Percentiles rank a stretch among this genome's conserved stretches.
Conservation (phyloP, 2,329 filamentous ascomycete species). For the Xylaria sp. region DNA sequence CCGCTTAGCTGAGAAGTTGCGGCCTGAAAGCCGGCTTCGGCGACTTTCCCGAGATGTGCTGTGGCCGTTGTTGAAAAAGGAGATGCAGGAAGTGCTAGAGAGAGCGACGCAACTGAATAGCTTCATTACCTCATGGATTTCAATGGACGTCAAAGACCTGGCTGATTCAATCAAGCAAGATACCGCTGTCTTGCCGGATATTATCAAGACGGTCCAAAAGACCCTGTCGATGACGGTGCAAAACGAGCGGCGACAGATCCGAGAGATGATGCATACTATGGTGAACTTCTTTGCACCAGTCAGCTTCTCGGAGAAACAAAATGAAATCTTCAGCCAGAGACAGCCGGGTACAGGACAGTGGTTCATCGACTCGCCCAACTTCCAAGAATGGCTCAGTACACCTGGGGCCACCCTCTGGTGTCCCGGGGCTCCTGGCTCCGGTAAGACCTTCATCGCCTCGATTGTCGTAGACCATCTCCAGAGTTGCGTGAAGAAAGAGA, state of each 20-base stretch:
- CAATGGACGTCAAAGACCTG: slow-evolving; percentile 2
- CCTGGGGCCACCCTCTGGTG: slow-evolving; percentile 15
- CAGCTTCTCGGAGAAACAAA: slow-evolving; percentile 14
- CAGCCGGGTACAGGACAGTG: slow-evolving; percentile 2
- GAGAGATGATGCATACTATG: slow-evolving; percentile 10
- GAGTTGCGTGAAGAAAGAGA: slow-evolving; percentile 1
- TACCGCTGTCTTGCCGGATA: slow-evolving; percentile 4
- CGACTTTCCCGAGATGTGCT: slow-evolving; percentile 9
- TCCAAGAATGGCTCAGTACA: slow-evolving; percentile 3
- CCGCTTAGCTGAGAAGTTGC: neutral
- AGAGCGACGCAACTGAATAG: neutral
- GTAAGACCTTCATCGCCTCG: slow-evolving; percentile 14
- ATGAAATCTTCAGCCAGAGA: slow-evolving; percentile 10
- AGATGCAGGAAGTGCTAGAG: slow-evolving; percentile 11
- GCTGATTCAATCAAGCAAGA: slow-evolving; percentile 7
- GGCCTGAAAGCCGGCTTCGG: neutral
- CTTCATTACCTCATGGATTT: slow-evolving; percentile 11
- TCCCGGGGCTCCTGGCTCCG: slow-evolving; percentile 10
- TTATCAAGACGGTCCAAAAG: slow-evolving; percentile 6
- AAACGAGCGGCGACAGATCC: slow-evolving; percentile 4
- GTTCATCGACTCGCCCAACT: slow-evolving; percentile 11
- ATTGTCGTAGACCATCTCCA: slow-evolving; percentile 14
- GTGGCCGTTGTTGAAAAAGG: slow-evolving; percentile 13
- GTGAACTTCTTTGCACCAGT: slow-evolving; percentile 10
- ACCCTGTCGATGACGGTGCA: slow-evolving; percentile 15